phyloP scores from a whole-genome alignment of 768 basidiomycete genomes.

The Naganishia randhawae region DNA sequence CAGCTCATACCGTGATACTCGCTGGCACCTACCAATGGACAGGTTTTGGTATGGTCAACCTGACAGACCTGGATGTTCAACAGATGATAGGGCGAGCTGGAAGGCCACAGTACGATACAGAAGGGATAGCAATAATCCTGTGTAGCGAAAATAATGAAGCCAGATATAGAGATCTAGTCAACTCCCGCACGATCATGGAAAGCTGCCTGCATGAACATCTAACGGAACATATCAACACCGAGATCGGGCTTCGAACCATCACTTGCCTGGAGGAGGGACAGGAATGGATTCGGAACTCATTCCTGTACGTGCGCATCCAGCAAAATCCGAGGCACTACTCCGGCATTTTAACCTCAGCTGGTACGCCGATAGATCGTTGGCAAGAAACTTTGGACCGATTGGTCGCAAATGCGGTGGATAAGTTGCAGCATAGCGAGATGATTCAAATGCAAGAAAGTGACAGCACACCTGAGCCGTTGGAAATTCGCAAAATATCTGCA shows the following conservation, averaged over 20 bases:
- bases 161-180: conserved; percentile 35
- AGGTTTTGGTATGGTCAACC: conserved; percentile 67
- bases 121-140: conserved; percentile 31
- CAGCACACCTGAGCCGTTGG: not conserved
- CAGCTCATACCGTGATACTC: conserved; percentile 88
- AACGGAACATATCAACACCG: conserved; percentile 87
- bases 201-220: conserved; percentile 72
- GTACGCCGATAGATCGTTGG: conserved; percentile 8
- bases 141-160: conserved; percentile 7
- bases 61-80: conserved; percentile 78
- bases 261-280: conserved; percentile 65
- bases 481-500: conserved; percentile 8
- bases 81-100: conserved; percentile 96
- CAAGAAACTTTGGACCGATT: conserved; percentile 58
- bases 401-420: conserved; percentile 56
- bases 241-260: conserved; percentile 84
- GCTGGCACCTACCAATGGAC: conserved; percentile 81
- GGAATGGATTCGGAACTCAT: conserved; percentile 73
- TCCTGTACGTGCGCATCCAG: conserved; percentile 78
- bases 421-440: conserved; percentile 52
- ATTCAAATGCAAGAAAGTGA: conserved; percentile 57
- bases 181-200: conserved; percentile 60
- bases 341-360: conserved; percentile 46
- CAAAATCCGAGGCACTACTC: conserved; percentile 78
- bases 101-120: conserved; percentile 79